Conservation (phyloP, 331 rosid species). For the Cydonia oblonga region DNA sequence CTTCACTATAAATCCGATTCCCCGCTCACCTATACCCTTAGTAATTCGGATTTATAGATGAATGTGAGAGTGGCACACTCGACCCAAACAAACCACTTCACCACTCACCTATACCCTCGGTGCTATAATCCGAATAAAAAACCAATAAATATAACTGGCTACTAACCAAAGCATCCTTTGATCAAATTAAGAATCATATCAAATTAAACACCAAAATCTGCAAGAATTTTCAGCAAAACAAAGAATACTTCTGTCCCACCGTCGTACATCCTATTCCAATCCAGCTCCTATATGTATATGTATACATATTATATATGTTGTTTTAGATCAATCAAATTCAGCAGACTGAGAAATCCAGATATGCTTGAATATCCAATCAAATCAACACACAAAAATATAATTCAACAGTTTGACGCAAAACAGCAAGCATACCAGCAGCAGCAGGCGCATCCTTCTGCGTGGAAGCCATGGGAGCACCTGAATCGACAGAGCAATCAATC, state of each 20-base stretch:
- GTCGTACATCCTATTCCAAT: background rate
- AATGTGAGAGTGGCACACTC: background rate
- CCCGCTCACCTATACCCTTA: background rate
- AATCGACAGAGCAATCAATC: background rate
- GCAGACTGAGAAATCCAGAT: background rate
- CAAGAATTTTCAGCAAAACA: background rate
- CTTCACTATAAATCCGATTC: background rate
- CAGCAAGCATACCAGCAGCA: slow-evolving; percentile 3
- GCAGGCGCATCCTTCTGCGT: slow-evolving; percentile 10
- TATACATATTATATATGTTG: no score
- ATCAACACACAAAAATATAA: background rate
- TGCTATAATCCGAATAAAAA: background rate
- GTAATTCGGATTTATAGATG: no score
- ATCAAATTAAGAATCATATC: background rate
- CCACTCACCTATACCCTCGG: background rate
- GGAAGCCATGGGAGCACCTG: slow-evolving; percentile 5
- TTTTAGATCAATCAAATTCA: slow-evolving; percentile 4
- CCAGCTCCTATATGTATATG: background rate
- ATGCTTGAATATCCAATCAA: background rate
- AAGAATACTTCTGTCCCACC: background rate
- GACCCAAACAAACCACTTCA: background rate
- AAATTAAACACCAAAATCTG: background rate
- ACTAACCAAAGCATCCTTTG: background rate
- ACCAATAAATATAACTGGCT: background rate
- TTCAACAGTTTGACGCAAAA: background rate